phyloP scores from a whole-genome alignment of 768 basidiomycete species.

The Russula griseocarnosa region DNA sequence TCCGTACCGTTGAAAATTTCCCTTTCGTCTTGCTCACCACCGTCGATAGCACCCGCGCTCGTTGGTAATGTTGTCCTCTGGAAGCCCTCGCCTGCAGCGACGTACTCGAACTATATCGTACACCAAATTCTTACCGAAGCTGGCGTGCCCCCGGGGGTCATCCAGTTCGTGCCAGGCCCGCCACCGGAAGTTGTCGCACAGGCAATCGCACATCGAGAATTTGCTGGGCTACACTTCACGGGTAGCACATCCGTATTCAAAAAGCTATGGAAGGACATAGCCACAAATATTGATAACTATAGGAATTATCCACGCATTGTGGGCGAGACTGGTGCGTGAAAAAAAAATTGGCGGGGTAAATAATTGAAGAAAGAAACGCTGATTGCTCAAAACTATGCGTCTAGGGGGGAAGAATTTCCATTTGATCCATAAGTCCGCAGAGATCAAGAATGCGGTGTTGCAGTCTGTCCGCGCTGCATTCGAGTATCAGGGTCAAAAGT shows the following conservation, averaged over 20 bases:
- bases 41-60: conserved; percentile 69
- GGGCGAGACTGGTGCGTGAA: conserved; percentile 77
- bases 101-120: conserved; percentile 91
- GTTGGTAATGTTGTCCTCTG: conserved; percentile 94
- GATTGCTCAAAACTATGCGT: neutral
- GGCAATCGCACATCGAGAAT: conserved; percentile 70
- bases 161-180: conserved; percentile 94
- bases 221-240: conserved; percentile 93
- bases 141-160: conserved; percentile 88
- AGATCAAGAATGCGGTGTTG: conserved; percentile 82
- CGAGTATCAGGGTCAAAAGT: conserved; percentile 98
- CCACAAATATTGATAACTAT: conserved; percentile 82
- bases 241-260: conserved; percentile 94
- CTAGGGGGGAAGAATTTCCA: conserved; percentile 96
- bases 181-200: conserved; percentile 82
- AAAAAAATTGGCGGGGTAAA: too few relatives aligned
- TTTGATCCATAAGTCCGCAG: conserved; percentile 81
- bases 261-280: conserved; percentile 95
- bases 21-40: neutral
- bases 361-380: neutral
- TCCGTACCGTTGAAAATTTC: conserved; percentile 31
- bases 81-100: conserved; percentile 96
- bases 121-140: conserved; percentile 91
- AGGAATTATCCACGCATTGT: conserved; percentile 90
- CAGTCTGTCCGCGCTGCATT: conserved; percentile 87